Evolutionary conservation across 495 filamentous ascomycete species (phyloP).

Genomic region (Lepidopterella palustris): DNA sequence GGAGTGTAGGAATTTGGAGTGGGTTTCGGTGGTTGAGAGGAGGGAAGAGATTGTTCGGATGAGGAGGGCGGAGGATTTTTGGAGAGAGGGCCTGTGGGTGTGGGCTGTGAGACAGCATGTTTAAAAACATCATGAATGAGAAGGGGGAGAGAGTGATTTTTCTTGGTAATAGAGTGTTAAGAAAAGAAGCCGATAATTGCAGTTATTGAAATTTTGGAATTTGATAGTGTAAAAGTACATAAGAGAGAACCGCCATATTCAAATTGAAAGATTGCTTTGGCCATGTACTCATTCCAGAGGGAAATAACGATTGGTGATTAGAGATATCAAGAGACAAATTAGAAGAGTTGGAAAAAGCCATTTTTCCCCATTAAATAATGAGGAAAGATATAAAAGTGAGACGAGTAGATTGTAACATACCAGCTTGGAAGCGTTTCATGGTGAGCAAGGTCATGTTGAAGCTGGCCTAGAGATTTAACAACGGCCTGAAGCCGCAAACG

Average conservation of each 20-base stretch:
- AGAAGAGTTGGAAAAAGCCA: no score
- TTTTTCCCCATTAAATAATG: no score
- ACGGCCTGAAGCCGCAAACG: not conserved
- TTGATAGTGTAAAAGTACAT: not conserved
- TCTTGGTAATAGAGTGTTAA: no score
- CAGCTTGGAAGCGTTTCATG: not conserved
- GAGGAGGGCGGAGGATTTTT: slow-evolving; percentile 14
- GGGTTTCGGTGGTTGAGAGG: slow-evolving; percentile 8
- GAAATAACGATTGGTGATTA: no score
- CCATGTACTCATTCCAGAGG: not conserved
- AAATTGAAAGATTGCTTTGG: not conserved
- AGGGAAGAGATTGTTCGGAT: slow-evolving; percentile 13
- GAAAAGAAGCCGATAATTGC: no score
- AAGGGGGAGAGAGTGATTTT: not conserved
- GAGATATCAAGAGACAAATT: not conserved
- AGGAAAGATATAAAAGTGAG: not conserved
- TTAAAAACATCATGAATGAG: no score
- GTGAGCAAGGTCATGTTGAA: not conserved
- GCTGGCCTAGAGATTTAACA: not conserved
- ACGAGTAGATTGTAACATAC: not conserved
- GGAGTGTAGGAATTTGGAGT: slow-evolving; percentile 19
- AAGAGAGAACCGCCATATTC: not conserved
- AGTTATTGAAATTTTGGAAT: not conserved
- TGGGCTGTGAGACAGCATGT: not conserved
- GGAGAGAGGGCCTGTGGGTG: slow-evolving; percentile 22